Evolutionary conservation across 2,329 filamentous ascomycete species (phyloP).

Genomic region (Ceratocystis smalleyi): DNA sequence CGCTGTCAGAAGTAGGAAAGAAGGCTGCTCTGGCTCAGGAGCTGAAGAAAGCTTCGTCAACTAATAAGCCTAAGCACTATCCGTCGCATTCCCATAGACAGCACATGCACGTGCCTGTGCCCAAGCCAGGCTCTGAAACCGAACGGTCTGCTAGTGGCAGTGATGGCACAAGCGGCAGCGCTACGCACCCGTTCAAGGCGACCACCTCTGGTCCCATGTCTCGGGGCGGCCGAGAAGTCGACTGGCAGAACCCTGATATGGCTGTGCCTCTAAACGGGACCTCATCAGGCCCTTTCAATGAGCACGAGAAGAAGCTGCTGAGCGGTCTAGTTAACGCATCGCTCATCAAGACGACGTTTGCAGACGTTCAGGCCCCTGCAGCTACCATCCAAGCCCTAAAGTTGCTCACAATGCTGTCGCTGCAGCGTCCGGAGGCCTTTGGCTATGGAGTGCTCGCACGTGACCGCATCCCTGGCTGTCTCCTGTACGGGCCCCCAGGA

Average conservation of each 20-base stretch:
- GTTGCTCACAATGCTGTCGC: conserved; percentile 72
- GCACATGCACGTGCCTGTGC: conserved; percentile 9
- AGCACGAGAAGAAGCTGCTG: conserved; percentile 70
- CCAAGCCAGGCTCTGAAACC: conserved; percentile 2
- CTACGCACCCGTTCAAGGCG: background rate
- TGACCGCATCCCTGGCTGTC: conserved; percentile 77
- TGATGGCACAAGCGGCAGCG: background rate
- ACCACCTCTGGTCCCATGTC: conserved; percentile 5
- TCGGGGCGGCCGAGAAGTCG: conserved; percentile 10
- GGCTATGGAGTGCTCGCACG: conserved; percentile 82
- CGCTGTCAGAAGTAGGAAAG: conserved; percentile 14
- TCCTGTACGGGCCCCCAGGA: conserved; percentile 77
- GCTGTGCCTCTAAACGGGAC: background rate
- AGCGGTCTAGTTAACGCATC: conserved; percentile 66
- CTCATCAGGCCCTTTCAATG: conserved; percentile 33
- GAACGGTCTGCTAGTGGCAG: background rate
- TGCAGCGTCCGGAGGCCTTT: conserved; percentile 86
- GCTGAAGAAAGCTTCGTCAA: background rate
- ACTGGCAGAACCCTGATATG: conserved; percentile 4
- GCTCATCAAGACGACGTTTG: conserved; percentile 74
- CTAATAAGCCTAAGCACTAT: conserved; percentile 1
- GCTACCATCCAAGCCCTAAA: conserved; percentile 80
- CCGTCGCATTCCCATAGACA: conserved; percentile 5
- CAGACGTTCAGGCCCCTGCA: conserved; percentile 65
- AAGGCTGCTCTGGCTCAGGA: conserved; percentile 7